Base-by-base conservation (phyloP, 805 yeast species). In the Lipomyces spencermartinsiae region DNA sequence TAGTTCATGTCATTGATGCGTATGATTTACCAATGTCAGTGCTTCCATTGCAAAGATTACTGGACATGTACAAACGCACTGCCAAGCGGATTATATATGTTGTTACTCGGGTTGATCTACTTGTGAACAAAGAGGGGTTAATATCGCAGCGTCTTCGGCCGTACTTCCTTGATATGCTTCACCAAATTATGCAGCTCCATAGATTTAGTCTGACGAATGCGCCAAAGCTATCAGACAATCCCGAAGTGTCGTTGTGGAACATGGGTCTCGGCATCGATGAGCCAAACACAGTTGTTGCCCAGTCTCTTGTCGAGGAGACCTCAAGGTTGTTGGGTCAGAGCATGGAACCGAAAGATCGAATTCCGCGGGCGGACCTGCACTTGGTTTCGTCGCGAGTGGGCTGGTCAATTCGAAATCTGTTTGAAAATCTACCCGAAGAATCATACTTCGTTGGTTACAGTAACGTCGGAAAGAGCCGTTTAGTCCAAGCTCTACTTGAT, bases 391-490 rank as follows among this genome's bases (percentile, higher is more conserved):
- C 88, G 0, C 79, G 78, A 43, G 78, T 79, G 8, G 80, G 81
- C 33, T 89, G 93, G 93, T 82, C 84, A 39, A 73, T 85, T 1
- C 73, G 79, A 1, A 72, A 75, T 1, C 73, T 89, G 1, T 70
- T 81, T 8, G 72, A 77, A 1, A 73, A 73, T 6, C 73, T 89
- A 7, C 80, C 81, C 0, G 66, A 64, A 10, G 71, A 65, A 7
- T 73, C 75, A 43, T 76, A 69, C 58, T 71, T 93, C 75, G 94
- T 92, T 59, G 98, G 97, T 29, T 84, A 95, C 77, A 91, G 97
- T 0, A 96, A 96, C 74, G 92, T 94, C 1, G 97, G 97, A 69
- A 92, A 92, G 73, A 88, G 95, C 0, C 84, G 92, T 0, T 82
- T 92, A 72, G 88, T 93, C 0, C 78, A 87, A 73, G 90, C 93